Conservation (phyloP, 2,329 filamentous ascomycete species). For the Fusarium oligoseptatum region DNA sequence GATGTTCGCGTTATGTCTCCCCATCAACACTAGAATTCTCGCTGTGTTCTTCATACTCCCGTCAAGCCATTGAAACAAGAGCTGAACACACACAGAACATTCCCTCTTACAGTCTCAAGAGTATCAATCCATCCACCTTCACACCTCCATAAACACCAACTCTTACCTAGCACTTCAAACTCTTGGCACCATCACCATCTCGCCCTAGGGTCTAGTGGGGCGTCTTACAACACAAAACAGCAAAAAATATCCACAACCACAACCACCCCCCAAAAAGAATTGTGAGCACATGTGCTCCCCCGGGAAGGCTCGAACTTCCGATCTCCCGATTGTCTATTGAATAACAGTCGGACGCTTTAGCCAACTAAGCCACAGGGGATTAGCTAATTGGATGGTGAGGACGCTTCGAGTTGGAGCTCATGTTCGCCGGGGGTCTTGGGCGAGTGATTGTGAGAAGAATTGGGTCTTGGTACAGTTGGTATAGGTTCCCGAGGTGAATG, state of each 20-base stretch:
- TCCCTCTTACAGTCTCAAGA: neutral
- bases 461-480: neutral
- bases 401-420: neutral
- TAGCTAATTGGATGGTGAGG: conserved; percentile 18
- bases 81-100: neutral
- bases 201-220: conserved; percentile 5
- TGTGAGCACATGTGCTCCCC: conserved; percentile 35
- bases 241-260: neutral
- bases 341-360: conserved; percentile 46
- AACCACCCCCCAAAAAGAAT: conserved; percentile 15
- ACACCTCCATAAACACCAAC: too few relatives aligned
- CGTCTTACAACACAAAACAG: neutral
- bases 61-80: neutral
- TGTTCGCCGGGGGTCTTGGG: neutral
- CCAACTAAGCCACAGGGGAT: conserved; percentile 45
- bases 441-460: neutral
- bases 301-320: conserved; percentile 49
- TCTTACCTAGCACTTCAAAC: too few relatives aligned
- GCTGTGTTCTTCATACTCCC: neutral
- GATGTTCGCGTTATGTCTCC: too few relatives aligned
- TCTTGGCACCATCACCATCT: neutral
- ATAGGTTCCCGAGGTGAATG: too few relatives aligned
- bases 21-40: too few relatives aligned
- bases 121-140: too few relatives aligned
- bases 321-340: conserved; percentile 46